Base-by-base conservation (phyloP, 2,329 filamentous ascomycete species). In the Onygenales sp. region DNA sequence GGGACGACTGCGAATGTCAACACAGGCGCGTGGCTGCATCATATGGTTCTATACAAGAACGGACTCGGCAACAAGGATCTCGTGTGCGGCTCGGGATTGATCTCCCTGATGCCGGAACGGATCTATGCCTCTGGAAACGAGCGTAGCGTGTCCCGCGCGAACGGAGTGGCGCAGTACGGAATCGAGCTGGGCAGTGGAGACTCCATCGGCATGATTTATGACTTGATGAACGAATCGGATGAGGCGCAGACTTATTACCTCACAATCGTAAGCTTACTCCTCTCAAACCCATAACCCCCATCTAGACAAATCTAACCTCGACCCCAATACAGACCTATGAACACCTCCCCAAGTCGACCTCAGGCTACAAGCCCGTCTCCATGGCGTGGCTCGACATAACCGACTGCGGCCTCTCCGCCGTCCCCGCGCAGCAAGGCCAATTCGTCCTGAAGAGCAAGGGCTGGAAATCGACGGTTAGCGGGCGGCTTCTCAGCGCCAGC, bases 1-100 rank as follows among this genome's bases (percentile, higher is more conserved):
- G 68, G 67, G 5, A 58, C 59, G 10, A 46, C 51, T 8, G 68
- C 66, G 35, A 67, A 69, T 55, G 58, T 60, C 46, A 59, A 67
- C 55, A 66, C 58, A 2, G 61, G 63, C 48, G 58, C 66, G 36
- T 67, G 61, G 59, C 59, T 69, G 4, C 66, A 68, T 56, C 57
- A 54, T 57, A 55, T 50, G 50, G 55, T 59, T n/a, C 53, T 59
- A 7, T 51, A 42, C 39, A 43, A 42, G 35, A 51, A 43, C 14
- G 49, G 49, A 5, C 5, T 43, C 27, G 49, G 21, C 14, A 17
- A 14, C 2, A 10, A 14, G 2, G 49, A 51, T 31, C 49, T 36
- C 11, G 36, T 43, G 10, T 51, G 49, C 36, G 10, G 13, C 36
- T 38, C 13, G 7, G 35, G 35, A 38, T 7, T 7, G 8, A 21